A percentile compares a stretch with the other conserved stretches of the same genome.
phyloP scores from a whole-genome alignment of 176 grass and related monocot species.

The Miscanthus lutarioriparius region DNA sequence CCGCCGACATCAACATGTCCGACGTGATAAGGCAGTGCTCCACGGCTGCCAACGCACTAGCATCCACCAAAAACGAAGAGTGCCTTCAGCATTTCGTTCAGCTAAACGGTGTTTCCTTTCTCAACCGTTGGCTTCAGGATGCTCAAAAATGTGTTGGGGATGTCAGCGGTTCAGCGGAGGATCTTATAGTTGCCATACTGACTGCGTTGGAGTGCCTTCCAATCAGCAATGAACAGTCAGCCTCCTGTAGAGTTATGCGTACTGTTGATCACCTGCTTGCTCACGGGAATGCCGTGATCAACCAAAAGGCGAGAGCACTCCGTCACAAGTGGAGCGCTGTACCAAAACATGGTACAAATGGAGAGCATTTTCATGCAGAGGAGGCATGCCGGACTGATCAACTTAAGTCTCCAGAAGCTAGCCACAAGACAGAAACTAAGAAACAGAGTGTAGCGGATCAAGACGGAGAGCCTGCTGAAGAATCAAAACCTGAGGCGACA shows the following conservation, averaged over 20 bases:
- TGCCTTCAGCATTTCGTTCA: slow-evolving; percentile 66
- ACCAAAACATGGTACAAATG: slow-evolving; percentile 16
- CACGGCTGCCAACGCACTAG: slow-evolving; percentile 40
- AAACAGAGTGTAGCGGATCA: not conserved
- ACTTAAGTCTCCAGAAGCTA: slow-evolving; percentile 4
- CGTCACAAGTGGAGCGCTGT: slow-evolving; percentile 46
- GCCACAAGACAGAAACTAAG: slow-evolving; percentile 11
- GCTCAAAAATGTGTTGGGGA: slow-evolving; percentile 42
- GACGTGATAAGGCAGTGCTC: slow-evolving; percentile 60
- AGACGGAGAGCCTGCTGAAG: slow-evolving; percentile 14
- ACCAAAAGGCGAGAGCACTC: slow-evolving; percentile 51
- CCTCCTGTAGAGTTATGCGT: slow-evolving; percentile 38
- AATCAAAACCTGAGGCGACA: slow-evolving; percentile 18
- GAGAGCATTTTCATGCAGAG: slow-evolving; percentile 1
- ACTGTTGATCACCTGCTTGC: slow-evolving; percentile 49
- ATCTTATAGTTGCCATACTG: slow-evolving; percentile 47
- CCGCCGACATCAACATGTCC: slow-evolving; percentile 25
- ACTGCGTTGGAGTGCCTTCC: slow-evolving; percentile 51
- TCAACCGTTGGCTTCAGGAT: slow-evolving; percentile 68
- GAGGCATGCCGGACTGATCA: slow-evolving; percentile 6
- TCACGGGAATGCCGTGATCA: slow-evolving; percentile 46
- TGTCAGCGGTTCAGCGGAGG: slow-evolving; percentile 32
- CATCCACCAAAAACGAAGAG: slow-evolving; percentile 44
- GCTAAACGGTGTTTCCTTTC: slow-evolving; percentile 58
- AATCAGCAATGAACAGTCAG: slow-evolving; percentile 26